Evolutionary conservation across 140 eudicot species (phyloP), one percentile per base, ranked within the genome.

Genomic region (Stevia rebaudiana): DNA sequence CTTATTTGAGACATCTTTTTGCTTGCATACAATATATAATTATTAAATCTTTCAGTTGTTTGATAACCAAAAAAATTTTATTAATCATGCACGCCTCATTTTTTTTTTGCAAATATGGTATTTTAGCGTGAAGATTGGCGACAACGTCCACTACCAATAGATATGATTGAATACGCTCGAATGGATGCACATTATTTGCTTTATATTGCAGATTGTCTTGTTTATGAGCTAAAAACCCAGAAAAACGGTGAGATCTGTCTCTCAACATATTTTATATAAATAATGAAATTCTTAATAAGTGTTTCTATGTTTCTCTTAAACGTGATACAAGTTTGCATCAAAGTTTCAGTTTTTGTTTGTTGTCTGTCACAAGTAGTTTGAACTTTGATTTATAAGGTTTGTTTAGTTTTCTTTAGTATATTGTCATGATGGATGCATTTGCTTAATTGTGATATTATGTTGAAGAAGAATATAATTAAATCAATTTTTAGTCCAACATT

Each of bases 91-190:
- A 11, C 8, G 12, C 37, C 15, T 24, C 12, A n/a, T 53, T 36
- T 50, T 67, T 4, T 36, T 61, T 25, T 50, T 69, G 80, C 36
- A 53, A 52, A 41, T 19, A 40, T 51, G 51, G 54, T 68, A 54
- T 22, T 78, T 44, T 61, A 92, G 98, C 82, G 84, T 75, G 98
- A 88, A 76, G 98, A 92, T 76, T 92, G 98, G 98, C 80, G 96
- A 67, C 96, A 83, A 63, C 95, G 96, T 52, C 98, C 96, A 13
- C 73, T 92, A 30, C 79, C 95, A 13, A 37, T 22, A 70, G 98
- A 88, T 58, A 92, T 92, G 98, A 76, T 88, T 36, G 81, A 83
- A 46, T 92, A 92, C 81, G 96, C 98, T 63, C 92, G 90, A 36
- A 75, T 77, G 33, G 98, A 92, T 88, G 95, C 95, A 62, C 98